Evolutionary conservation across 305 asterid genomes (phyloP).

Genomic region (Striga hermonthica): DNA sequence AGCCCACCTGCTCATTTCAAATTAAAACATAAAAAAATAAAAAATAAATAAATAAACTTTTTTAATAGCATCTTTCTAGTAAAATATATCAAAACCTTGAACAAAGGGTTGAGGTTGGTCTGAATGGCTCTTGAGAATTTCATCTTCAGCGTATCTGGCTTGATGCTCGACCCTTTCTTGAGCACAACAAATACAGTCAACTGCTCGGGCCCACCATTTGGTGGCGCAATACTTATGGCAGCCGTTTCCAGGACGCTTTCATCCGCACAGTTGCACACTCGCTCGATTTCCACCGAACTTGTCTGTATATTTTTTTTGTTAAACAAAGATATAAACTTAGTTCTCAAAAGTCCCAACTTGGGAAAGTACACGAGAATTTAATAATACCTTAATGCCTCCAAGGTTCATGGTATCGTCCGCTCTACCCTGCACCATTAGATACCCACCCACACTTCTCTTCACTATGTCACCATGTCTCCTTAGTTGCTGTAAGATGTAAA

Average conservation of each 20-base stretch:
- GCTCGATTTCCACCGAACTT: constrained; percentile 85
- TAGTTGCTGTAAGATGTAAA: constrained; percentile 54
- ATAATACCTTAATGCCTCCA: constrained; percentile 83
- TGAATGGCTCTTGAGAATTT: constrained; percentile 72
- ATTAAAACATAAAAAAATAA: neutral
- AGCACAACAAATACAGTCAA: constrained; percentile 69
- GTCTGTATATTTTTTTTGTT: no score
- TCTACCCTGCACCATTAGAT: constrained; percentile 70
- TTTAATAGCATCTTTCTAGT: no score
- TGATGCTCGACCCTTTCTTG: constrained; percentile 46
- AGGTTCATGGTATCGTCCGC: constrained; percentile 98
- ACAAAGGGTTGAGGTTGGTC: constrained; percentile 76
- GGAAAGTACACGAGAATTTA: neutral
- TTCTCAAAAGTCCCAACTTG: neutral
- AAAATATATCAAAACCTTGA: constrained; percentile 53
- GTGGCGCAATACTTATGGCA: constrained; percentile 70
- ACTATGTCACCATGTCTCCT: constrained; percentile 91
- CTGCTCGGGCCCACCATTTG: constrained; percentile 85
- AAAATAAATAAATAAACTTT: neutral
- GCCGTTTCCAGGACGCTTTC: constrained; percentile 84
- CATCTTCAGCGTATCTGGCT: constrained; percentile 48
- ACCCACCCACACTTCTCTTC: constrained; percentile 75
- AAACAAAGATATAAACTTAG: no score
- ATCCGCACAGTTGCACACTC: constrained; percentile 70
- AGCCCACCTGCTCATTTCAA: constrained; percentile 50